Evolutionary conservation across 2,329 filamentous ascomycete genomes (phyloP).

Genomic region (Trichoderma sp.): DNA sequence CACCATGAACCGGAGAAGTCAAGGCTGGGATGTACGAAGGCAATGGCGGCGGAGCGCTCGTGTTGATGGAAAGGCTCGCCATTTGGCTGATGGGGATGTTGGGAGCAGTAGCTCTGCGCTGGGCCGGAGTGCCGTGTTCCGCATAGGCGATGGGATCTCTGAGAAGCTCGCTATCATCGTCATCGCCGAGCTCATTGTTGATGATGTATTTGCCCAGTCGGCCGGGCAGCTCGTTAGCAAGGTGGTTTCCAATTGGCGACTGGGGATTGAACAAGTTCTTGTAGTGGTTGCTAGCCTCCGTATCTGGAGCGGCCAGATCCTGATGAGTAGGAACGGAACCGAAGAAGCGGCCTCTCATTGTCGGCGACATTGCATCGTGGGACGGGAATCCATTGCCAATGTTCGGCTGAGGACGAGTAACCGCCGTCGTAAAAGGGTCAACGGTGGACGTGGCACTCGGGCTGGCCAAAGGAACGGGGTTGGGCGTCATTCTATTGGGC

Average conservation of each 20-base stretch:
- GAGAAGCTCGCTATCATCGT: slow-evolving; percentile 69
- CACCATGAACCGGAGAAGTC: slow-evolving; percentile 59
- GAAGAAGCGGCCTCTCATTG: slow-evolving; percentile 48
- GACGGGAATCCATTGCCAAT: slow-evolving; percentile 68
- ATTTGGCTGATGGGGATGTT: slow-evolving; percentile 72
- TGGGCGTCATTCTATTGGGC: background rate
- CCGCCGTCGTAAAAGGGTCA: slow-evolving; percentile 63
- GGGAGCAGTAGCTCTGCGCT: slow-evolving; percentile 72
- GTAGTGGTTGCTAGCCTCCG: slow-evolving; percentile 56
- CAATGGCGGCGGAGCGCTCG: slow-evolving; percentile 60
- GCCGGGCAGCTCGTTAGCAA: slow-evolving; percentile 60
- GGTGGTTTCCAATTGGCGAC: slow-evolving; percentile 71
- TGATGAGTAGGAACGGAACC: slow-evolving; percentile 56
- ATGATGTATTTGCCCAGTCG: slow-evolving; percentile 73
- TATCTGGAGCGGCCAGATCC: slow-evolving; percentile 53
- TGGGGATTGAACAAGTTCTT: slow-evolving; percentile 72
- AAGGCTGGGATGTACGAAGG: slow-evolving; percentile 56
- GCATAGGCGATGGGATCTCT: slow-evolving; percentile 74
- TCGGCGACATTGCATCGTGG: slow-evolving; percentile 64
- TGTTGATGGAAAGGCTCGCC: slow-evolving; percentile 71
- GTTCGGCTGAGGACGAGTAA: slow-evolving; percentile 57
- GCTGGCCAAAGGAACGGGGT: slow-evolving; percentile 40
- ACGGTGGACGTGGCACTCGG: slow-evolving; percentile 46
- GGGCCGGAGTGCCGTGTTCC: slow-evolving; percentile 54
- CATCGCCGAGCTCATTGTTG: slow-evolving; percentile 65